These are phyloP conservation scores for Wolfiporia cocos DNA, from an alignment of 1,284 basidiomycete genomes.

Conservation along the genomic window DNA sequence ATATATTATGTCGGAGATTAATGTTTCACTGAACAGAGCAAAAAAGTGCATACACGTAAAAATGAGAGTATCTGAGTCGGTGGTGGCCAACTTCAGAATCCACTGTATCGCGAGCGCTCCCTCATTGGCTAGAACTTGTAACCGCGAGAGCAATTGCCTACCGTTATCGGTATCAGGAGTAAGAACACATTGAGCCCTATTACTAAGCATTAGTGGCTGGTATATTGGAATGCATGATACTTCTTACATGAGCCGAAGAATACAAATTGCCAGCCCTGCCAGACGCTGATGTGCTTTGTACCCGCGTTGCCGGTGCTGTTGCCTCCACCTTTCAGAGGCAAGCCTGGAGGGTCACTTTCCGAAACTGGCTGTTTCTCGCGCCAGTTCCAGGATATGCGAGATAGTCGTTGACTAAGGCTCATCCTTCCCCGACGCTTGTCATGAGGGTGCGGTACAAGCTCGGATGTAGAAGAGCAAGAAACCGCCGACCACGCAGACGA, in stretches of 20 bases:
- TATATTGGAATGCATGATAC: neutral
- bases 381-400: constrained; percentile 16
- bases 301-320: constrained; percentile 7
- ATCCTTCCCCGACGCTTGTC: constrained; percentile 1
- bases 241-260: constrained; percentile 53
- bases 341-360: constrained; percentile 12
- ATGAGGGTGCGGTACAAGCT: constrained; percentile 16
- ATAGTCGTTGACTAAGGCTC: constrained; percentile 12
- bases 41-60: constrained; percentile 50
- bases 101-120: constrained; percentile 36
- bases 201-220: neutral
- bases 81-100: constrained; percentile 52
- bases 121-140: too few relatives aligned
- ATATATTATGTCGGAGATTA: too few relatives aligned
- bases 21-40: too few relatives aligned
- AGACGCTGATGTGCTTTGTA: constrained; percentile 14
- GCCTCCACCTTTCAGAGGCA: constrained; percentile 7
- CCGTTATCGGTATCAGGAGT: constrained; percentile 53
- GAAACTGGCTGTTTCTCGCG: constrained; percentile 11
- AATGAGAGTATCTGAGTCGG: constrained; percentile 49
- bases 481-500: constrained; percentile 11
- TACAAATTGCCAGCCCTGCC: constrained; percentile 49
- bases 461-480: constrained; percentile 20
- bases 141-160: constrained; percentile 28
- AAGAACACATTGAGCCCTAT: constrained; percentile 65